Evolutionary conservation across 768 basidiomycete genomes (phyloP), one percentile per base, ranked within the genome.

Genomic region (Strobilomyces confusus): DNA sequence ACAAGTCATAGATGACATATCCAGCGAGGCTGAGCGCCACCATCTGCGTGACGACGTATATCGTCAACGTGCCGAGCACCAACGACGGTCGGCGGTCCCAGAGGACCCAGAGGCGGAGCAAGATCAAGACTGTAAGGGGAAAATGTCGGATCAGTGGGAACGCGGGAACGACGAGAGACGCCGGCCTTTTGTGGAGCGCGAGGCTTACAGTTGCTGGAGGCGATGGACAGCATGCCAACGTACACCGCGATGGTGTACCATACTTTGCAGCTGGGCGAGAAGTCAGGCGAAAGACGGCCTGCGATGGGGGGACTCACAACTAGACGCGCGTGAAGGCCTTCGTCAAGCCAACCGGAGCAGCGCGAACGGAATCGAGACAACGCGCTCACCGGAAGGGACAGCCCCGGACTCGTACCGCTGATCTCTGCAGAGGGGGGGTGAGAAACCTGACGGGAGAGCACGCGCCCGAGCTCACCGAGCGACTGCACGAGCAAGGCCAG

Each of bases 91-190:
- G 34, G 12, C 66, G 62, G 36, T 63, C 66, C 62, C 74, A 75
- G 6, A 74, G 56, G 22, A 70, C 58, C 75, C 75, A 76, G 9
- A 75, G 26, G 2, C 72, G 69, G n/a, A 75, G 59, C 33, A 76
- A 57, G 12, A 76, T 61, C 20, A 75, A 63, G 53, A 75, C 75
- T 75, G 30, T 37, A 29, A 22, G 41, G 1, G 14, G 50, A 45
- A 20, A 44, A 22, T 3, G 13, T n/a, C 11, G 17, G 55, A 49
- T 60, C 40, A 61, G 55, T 4, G 26, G 5, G 26, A 26, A 26
- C 8, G 8, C 26, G 26, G 8, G 8, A 26, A 26, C 26, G 26
- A 26, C 26, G 26, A 26, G 26, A 34, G 48, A 25, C 2, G 13
- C 43, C 19, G 23, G 19, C 9, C 2, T 14, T 37, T 19, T 53